phyloP scores from a whole-genome alignment of 495 filamentous ascomycete genomes.

The Tuber borchii region DNA sequence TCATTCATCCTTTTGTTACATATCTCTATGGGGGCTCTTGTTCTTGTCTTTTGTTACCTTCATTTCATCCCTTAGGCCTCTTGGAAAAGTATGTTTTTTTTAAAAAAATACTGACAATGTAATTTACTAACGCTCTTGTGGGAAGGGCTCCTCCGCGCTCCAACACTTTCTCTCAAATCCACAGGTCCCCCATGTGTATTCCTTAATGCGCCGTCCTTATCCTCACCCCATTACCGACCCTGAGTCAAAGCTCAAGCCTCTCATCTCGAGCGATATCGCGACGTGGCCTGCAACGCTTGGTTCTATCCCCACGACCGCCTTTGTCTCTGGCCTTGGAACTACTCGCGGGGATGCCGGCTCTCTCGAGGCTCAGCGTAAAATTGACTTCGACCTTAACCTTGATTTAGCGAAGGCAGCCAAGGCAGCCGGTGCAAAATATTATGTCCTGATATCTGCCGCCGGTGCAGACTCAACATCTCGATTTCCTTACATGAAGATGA shows the following conservation, averaged over 20 bases:
- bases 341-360: conserved; percentile 60
- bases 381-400: conserved; percentile 69
- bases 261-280: conserved; percentile 47
- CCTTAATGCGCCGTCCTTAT: conserved; percentile 54
- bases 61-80: background rate
- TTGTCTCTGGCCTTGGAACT: conserved; percentile 62
- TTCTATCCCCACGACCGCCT: conserved; percentile 53
- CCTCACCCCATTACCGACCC: conserved; percentile 43
- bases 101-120: background rate
- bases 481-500: conserved; percentile 64
- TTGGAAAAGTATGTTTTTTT: background rate
- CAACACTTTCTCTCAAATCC: conserved; percentile 49
- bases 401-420: conserved; percentile 61
- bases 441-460: conserved; percentile 59
- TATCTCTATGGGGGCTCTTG: background rate
- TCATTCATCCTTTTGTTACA: background rate
- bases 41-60: background rate
- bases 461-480: conserved; percentile 49
- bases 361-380: conserved; percentile 65
- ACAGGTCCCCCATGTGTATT: conserved; percentile 48
- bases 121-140: conserved; percentile 9
- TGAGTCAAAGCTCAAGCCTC: conserved; percentile 49
- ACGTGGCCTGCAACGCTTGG: conserved; percentile 55
- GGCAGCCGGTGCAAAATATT: conserved; percentile 57
- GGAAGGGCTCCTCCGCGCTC: conserved; percentile 52